phyloP scores from a whole-genome alignment of 352 stramenopile species.

The Phytophthora macrochlamydospora region DNA sequence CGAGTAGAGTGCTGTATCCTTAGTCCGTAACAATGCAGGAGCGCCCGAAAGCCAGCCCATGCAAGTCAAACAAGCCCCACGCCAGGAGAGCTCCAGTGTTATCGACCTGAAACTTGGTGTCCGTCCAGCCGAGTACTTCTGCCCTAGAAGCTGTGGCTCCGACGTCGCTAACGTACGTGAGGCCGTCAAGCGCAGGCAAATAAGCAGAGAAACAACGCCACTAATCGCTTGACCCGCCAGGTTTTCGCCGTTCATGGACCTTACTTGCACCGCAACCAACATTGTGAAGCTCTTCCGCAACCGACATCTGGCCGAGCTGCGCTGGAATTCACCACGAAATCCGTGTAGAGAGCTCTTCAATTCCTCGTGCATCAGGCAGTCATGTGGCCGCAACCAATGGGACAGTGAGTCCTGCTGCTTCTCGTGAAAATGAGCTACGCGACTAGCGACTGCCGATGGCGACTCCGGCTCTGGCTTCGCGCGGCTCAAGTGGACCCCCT shows the following conservation, averaged over 20 bases:
- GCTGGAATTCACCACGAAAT: background rate
- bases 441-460: conserved; percentile 6
- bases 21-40: conserved; percentile 3
- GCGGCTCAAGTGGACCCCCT: conserved; percentile 12
- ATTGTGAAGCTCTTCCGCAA: conserved; percentile 22
- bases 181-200: background rate
- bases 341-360: conserved; percentile 5
- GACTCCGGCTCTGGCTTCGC: conserved; percentile 22
- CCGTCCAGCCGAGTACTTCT: conserved; percentile 6
- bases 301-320: conserved; percentile 15
- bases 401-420: conserved; percentile 25
- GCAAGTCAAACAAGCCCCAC: conserved; percentile 5
- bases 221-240: conserved; percentile 1
- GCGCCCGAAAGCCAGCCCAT: background rate
- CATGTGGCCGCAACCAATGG: conserved; percentile 31
- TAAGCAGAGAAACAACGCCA: conserved; percentile 11
- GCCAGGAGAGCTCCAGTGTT: background rate
- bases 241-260: background rate
- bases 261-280: conserved; percentile 17
- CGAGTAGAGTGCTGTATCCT: conserved; percentile 1
- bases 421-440: conserved; percentile 20
- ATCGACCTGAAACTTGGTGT: background rate
- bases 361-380: conserved; percentile 6
- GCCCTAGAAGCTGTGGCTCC: conserved; percentile 29
- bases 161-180: background rate